Percentiles rank a stretch among this genome's conserved stretches.
Conservation (phyloP, 345 rosid species). For the Pugionium cornutum region DNA sequence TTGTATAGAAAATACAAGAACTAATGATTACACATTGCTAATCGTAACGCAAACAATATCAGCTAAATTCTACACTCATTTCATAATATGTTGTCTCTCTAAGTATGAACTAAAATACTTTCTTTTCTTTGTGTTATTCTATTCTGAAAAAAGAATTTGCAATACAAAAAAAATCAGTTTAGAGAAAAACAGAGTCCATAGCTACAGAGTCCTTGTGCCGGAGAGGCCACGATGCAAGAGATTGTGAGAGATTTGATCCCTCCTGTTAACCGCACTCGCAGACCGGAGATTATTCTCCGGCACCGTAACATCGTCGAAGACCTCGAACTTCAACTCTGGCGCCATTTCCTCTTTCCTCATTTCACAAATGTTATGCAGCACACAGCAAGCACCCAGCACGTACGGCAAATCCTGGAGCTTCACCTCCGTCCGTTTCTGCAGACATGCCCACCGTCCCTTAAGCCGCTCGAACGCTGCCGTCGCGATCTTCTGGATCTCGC, state of each 20-base stretch:
- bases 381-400: slow-evolving; percentile 85
- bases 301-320: slow-evolving; percentile 64
- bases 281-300: slow-evolving; percentile 65
- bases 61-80: slow-evolving; percentile 16
- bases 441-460: slow-evolving; percentile 74
- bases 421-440: slow-evolving; percentile 80
- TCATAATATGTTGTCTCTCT: neutral
- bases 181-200: neutral
- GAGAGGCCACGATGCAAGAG: slow-evolving; percentile 71
- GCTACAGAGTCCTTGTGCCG: slow-evolving; percentile 43
- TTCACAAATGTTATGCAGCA: slow-evolving; percentile 80
- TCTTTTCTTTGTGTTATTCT: slow-evolving; percentile 11
- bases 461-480: slow-evolving; percentile 58
- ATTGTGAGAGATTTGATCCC: slow-evolving; percentile 78
- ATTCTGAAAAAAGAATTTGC: slow-evolving; percentile 37
- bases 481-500: slow-evolving; percentile 45
- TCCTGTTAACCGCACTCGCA: slow-evolving; percentile 43
- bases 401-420: slow-evolving; percentile 78
- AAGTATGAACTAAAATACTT: neutral
- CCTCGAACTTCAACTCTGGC: slow-evolving; percentile 48
- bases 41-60: slow-evolving; percentile 8
- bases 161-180: slow-evolving; percentile 15
- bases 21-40: slow-evolving; percentile 23
- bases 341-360: slow-evolving; percentile 60
- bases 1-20: neutral